Conservation (phyloP, 129 eudicot genomes). For the Pseudognaphalium luteoalbum region DNA sequence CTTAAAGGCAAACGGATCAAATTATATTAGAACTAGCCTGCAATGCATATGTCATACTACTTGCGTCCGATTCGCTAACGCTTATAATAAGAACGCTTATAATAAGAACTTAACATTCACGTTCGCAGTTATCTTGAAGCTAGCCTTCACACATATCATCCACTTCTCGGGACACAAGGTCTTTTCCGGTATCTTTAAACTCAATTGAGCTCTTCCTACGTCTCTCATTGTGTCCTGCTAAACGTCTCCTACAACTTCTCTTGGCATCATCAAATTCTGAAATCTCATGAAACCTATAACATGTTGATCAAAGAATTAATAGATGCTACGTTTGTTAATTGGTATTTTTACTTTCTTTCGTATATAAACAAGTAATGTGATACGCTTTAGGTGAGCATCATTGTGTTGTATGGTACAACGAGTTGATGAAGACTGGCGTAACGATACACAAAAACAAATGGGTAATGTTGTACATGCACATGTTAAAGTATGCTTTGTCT, state of each 20-base stretch:
- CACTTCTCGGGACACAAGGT: conserved; percentile 37
- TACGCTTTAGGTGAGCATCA: background rate
- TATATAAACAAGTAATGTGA: no score
- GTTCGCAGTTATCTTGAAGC: conserved; percentile 22
- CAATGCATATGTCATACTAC: conserved; percentile 32
- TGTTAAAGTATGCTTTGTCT: conserved; percentile 35
- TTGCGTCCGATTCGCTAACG: conserved; percentile 24
- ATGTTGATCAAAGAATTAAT: background rate
- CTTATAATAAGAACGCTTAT: conserved; percentile 12
- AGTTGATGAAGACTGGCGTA: background rate
- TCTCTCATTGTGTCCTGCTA: conserved; percentile 71
- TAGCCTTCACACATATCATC: conserved; percentile 36
- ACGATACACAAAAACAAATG: conserved; percentile 6
- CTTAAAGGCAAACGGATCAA: background rate
- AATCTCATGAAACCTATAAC: conserved; percentile 61
- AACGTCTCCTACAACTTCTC: conserved; percentile 70
- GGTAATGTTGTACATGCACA: conserved; percentile 25
- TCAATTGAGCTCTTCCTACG: conserved; percentile 56
- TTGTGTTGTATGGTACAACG: background rate
- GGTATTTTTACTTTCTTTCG: no score
- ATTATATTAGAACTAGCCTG: conserved; percentile 30
- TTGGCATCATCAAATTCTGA: conserved; percentile 72
- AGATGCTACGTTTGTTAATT: no score
- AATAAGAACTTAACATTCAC: conserved; percentile 22
- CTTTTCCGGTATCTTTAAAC: conserved; percentile 39